A percentile compares a stretch with the other conserved stretches of the same genome.
Evolutionary conservation across 495 filamentous ascomycete species (phyloP).

Genomic region (Tuber calosporum): DNA sequence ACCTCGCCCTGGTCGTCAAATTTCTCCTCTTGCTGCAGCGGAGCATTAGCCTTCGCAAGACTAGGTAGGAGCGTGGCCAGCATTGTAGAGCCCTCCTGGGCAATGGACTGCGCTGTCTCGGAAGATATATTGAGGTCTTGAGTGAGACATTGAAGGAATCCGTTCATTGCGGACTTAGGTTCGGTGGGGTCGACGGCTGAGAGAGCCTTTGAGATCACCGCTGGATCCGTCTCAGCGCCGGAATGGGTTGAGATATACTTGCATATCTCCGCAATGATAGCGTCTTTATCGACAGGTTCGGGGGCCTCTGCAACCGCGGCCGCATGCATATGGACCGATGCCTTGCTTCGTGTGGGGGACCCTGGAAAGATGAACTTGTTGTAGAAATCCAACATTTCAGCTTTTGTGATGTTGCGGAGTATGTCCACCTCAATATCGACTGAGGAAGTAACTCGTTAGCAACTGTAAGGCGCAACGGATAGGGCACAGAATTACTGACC

Average conservation of each 20-base stretch:
- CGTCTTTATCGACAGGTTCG: conserved; percentile 50
- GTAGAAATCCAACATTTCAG: conserved; percentile 73
- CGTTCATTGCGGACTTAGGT: conserved; percentile 43
- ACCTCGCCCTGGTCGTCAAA: conserved; percentile 27
- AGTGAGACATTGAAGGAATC: conserved; percentile 49
- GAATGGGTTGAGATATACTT: conserved; percentile 50
- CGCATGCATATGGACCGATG: conserved; percentile 74
- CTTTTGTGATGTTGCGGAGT: conserved; percentile 66
- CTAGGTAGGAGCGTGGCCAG: conserved; percentile 18
- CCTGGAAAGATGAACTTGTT: conserved; percentile 64
- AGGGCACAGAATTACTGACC: conserved; percentile 48
- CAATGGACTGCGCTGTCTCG: conserved; percentile 25
- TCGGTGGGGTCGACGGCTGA: conserved; percentile 47
- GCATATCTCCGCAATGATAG: conserved; percentile 36
- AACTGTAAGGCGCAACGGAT: conserved; percentile 9
- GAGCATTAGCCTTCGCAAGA: conserved; percentile 3
- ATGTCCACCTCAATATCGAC: conserved; percentile 68
- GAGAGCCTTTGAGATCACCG: conserved; percentile 47
- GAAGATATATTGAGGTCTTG: conserved; percentile 41
- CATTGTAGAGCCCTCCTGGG: conserved; percentile 20
- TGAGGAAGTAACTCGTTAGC: conserved; percentile 41
- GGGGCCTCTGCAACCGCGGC: conserved; percentile 47
- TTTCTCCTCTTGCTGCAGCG: neutral
- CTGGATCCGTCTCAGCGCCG: conserved; percentile 47
- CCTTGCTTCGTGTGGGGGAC: conserved; percentile 67